Evolutionary conservation across 2,329 filamentous ascomycete species (phyloP), one percentile per base, ranked within the genome.

Genomic region (Diaporthe sp.): DNA sequence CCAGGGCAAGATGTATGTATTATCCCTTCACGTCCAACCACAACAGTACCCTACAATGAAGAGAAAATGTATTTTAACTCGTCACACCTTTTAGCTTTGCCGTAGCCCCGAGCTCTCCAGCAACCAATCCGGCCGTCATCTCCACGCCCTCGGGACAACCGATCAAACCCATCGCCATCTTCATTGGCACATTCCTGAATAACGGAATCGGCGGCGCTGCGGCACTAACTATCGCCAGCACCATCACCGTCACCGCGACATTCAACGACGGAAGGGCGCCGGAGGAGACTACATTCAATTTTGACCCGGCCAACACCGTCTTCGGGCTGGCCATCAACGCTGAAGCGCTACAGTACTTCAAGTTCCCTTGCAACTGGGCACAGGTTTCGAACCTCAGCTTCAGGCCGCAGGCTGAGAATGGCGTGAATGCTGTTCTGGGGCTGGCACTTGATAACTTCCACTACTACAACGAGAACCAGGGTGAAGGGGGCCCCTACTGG

Each of bases 201-300:
- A 19, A 9, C 17, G 4, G 22, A 22, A 4, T 61, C 38, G 22
- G 25, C 17, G 58, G 58, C 58, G 25, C 28, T 9, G 4, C 38
- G 13, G 38, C 58, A 4, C 15, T 30, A 19, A 6, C 38, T 13
- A 5, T 1, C 17, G 28, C 52, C 4, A 64, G 58, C 58, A 19
- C 38, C 15, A 3, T 45, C 25, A 45, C 28, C 25, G 58, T 45
- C n/a, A 45, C 40, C 25, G 38, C 25, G 22, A 64, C 38, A 6
- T 22, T 12, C 19, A 0, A 6, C 13, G 19, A 33, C 1, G 19
- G 3, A 4, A 33, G 13, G 7, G 19, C 19, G 3, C 12, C 4
- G 1, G 54, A 17, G 1, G 19, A 57, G 8, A 35, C 54, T 8
- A 45, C 58, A 3, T 45, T 64, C 38, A 45, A 30, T 8, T 22